Evolutionary conservation across 2,329 filamentous ascomycete genomes (phyloP).

Genomic region (Hypoxylon sp.): DNA sequence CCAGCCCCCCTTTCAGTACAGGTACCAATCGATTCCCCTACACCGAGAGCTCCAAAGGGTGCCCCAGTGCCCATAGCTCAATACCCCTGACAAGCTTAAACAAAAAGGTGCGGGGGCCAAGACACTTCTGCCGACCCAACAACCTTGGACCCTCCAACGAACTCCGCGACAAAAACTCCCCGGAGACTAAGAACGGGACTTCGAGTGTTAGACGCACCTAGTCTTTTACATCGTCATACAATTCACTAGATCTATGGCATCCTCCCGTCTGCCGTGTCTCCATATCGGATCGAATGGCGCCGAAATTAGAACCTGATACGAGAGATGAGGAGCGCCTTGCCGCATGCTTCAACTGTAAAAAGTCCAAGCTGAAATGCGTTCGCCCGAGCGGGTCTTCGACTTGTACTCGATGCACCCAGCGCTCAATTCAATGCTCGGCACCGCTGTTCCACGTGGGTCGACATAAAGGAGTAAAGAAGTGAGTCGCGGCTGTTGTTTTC

Average conservation of each 20-base stretch:
- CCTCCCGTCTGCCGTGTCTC: slow-evolving; percentile 35
- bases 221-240: slow-evolving; percentile 25
- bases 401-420: slow-evolving; percentile 52
- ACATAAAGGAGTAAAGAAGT: slow-evolving; percentile 84
- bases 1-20: background rate
- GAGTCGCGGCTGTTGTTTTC: slow-evolving; percentile 46
- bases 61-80: background rate
- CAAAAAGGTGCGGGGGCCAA: slow-evolving; percentile 40
- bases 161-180: slow-evolving; percentile 27
- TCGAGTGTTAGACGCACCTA: slow-evolving; percentile 25
- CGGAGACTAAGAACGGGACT: slow-evolving; percentile 33
- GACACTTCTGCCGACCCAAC: slow-evolving; percentile 41
- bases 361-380: slow-evolving; percentile 54
- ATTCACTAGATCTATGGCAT: slow-evolving; percentile 38
- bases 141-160: slow-evolving; percentile 19
- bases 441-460: slow-evolving; percentile 80
- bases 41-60: background rate
- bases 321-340: slow-evolving; percentile 52
- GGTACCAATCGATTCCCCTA: background rate
- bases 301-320: slow-evolving; percentile 42
- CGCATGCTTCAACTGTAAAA: slow-evolving; percentile 54
- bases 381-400: slow-evolving; percentile 48
- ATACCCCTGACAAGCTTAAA: slow-evolving; percentile 28
- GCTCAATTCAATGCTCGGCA: slow-evolving; percentile 70
- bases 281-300: slow-evolving; percentile 47